phyloP scores from a whole-genome alignment of 768 basidiomycete species.

The Russula compacta region DNA sequence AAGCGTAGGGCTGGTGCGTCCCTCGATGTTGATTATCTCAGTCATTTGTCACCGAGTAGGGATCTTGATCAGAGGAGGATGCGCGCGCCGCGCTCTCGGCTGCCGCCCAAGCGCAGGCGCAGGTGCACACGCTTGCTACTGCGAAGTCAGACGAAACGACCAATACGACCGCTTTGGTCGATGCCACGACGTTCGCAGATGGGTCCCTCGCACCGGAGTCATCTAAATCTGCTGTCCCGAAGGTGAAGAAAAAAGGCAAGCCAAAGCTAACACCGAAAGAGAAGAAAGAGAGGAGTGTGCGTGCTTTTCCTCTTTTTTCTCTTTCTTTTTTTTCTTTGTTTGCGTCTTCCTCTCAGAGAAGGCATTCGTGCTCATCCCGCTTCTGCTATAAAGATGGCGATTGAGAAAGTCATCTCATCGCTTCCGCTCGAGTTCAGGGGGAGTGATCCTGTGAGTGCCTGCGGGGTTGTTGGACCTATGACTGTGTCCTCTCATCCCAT shows the following conservation, averaged over 20 bases:
- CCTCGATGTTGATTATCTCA: not conserved
- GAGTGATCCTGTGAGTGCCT: conserved; percentile 61
- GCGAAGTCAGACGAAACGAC: conserved; percentile 28
- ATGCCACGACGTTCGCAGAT: conserved; percentile 32
- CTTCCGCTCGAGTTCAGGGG: conserved; percentile 89
- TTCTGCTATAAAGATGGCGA: conserved; percentile 35
- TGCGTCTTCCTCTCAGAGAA: not conserved
- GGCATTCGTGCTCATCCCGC: not conserved
- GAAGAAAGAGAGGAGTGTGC: conserved; percentile 72
- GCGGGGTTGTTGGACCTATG: not conserved
- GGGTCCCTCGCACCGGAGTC: conserved; percentile 28
- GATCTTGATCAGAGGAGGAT: conserved; percentile 42
- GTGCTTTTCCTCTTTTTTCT: conserved; percentile 20
- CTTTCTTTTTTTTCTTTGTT: not conserved
- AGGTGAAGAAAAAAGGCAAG: conserved; percentile 44
- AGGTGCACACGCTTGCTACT: conserved; percentile 25
- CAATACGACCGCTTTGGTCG: conserved; percentile 23
- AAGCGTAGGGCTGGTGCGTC: conserved; percentile 51
- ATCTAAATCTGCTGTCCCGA: conserved; percentile 31
- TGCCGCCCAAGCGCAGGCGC: conserved; percentile 29
- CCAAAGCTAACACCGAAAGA: conserved; percentile 67
- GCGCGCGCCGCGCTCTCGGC: conserved; percentile 49
- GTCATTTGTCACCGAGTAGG: not conserved
- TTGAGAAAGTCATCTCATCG: conserved; percentile 64
- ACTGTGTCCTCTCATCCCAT: not conserved